A percentile compares a stretch with the other conserved stretches of the same genome.
Evolutionary conservation across 2,329 filamentous ascomycete species (phyloP).

Genomic region (Sordariomycetes sp.): DNA sequence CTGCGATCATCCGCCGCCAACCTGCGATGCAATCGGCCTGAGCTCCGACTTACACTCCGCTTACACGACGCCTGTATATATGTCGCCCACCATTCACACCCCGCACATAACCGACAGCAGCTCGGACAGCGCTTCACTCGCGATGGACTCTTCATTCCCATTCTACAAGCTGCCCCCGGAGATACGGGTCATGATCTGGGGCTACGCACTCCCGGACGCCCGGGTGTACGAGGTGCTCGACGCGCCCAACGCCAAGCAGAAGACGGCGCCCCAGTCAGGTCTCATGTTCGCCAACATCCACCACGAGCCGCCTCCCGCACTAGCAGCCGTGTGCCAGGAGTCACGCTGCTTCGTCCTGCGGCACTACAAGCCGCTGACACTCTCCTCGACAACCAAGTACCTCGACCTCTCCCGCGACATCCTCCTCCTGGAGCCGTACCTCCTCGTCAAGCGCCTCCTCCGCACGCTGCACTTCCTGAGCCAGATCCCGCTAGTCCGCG

Average conservation of each 20-base stretch:
- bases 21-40: background rate
- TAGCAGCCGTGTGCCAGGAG: conserved; percentile 32
- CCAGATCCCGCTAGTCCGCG: conserved; percentile 30
- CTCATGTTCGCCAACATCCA: conserved; percentile 35
- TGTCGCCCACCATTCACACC: background rate
- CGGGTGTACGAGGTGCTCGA: conserved; percentile 36
- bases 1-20: background rate
- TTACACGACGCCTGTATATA: background rate
- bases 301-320: conserved; percentile 30
- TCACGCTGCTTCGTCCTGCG: conserved; percentile 29
- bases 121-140: background rate
- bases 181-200: conserved; percentile 34
- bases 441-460: conserved; percentile 33
- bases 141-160: background rate
- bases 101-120: background rate
- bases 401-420: conserved; percentile 34
- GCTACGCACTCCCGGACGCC: conserved; percentile 29
- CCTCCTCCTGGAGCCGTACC: conserved; percentile 34
- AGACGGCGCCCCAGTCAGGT: conserved; percentile 18
- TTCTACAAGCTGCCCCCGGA: conserved; percentile 26
- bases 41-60: background rate
- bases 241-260: conserved; percentile 27
- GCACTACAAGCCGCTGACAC: conserved; percentile 30
- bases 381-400: conserved; percentile 33
- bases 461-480: conserved; percentile 33